Percentiles rank a stretch among this genome's conserved stretches.
phyloP scores from a whole-genome alignment of 148 eudicot genomes.

The Chenopodium suecicum region DNA sequence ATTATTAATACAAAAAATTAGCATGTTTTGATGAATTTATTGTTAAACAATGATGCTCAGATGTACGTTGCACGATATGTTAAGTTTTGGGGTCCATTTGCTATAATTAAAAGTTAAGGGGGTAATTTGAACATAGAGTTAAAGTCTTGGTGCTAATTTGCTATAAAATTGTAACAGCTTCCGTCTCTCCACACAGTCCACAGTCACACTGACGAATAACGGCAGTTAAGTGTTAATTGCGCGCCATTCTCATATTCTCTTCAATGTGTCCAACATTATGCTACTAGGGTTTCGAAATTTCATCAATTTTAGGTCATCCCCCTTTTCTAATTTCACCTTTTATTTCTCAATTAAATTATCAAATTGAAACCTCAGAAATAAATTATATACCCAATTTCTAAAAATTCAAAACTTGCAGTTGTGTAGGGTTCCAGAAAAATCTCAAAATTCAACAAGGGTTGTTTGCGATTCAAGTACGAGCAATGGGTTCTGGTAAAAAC shows the following conservation, averaged over 20 bases:
- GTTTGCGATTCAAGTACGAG: conserved; percentile 25
- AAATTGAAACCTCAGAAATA: background rate
- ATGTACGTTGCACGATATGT: too few species aligned
- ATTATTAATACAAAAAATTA: too few species aligned
- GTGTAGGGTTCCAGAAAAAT: conserved; percentile 36
- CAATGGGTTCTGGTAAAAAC: conserved; percentile 36
- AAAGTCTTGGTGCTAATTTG: too few species aligned
- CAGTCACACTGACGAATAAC: too few species aligned
- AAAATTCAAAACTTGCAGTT: conserved; percentile 36
- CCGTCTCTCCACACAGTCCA: too few species aligned
- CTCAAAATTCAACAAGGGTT: conserved; percentile 23
- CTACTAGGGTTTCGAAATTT: conserved; percentile 46
- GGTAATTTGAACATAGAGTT: too few species aligned
- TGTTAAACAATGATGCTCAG: too few species aligned
- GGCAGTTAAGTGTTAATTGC: too few species aligned
- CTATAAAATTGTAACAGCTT: too few species aligned
- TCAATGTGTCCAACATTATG: conserved; percentile 22
- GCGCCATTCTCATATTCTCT: conserved; percentile 6
- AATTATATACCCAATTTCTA: background rate
- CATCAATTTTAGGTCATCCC: conserved; percentile 16
- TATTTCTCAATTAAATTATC: background rate
- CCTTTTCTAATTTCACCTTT: background rate
- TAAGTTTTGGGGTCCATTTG: too few species aligned
- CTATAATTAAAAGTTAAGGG: too few species aligned
- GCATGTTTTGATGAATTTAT: too few species aligned